Conservation (phyloP, 306 rosid genomes). For the Hylodesmum podocarpum region DNA sequence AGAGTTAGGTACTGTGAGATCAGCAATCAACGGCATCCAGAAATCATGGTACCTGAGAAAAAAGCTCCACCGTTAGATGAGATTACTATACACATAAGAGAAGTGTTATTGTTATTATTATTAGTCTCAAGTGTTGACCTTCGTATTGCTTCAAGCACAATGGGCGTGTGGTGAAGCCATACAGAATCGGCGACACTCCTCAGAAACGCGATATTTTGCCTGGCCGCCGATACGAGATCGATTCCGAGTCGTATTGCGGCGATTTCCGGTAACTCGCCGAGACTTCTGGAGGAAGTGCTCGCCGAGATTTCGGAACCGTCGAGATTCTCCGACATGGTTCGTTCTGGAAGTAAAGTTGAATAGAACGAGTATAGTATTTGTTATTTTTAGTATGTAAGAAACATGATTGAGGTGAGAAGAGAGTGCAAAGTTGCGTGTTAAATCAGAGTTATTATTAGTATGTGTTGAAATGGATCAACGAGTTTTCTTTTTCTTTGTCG, state of each 20-base stretch:
- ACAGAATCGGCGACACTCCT: constrained; percentile 50
- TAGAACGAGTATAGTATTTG: background rate
- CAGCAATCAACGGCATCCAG: constrained; percentile 96
- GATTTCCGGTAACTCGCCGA: constrained; percentile 54
- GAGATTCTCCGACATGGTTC: constrained; percentile 45
- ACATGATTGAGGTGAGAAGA: background rate
- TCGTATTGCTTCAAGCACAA: constrained; percentile 59
- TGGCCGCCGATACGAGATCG: constrained; percentile 73
- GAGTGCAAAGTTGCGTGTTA: background rate
- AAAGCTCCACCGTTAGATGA: constrained; percentile 26
- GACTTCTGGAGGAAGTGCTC: constrained; percentile 48
- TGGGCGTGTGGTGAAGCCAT: constrained; percentile 61
- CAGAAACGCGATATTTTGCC: constrained; percentile 57
- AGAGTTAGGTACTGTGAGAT: constrained; percentile 50
- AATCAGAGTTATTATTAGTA: background rate
- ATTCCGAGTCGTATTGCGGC: constrained; percentile 44
- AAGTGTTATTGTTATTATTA: background rate
- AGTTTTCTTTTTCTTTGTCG: constrained; percentile 12
- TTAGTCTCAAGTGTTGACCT: constrained; percentile 49
- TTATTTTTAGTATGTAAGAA: background rate
- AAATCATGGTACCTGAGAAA: constrained; percentile 66
- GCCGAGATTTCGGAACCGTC: constrained; percentile 40
- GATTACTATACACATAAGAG: background rate
- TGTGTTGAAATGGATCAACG: constrained; percentile 2
- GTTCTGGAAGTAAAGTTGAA: background rate